These are phyloP conservation scores for Casaregolazyma lundiana DNA, from an alignment of 1,139 yeast genomes.

Conservation along the genomic window DNA sequence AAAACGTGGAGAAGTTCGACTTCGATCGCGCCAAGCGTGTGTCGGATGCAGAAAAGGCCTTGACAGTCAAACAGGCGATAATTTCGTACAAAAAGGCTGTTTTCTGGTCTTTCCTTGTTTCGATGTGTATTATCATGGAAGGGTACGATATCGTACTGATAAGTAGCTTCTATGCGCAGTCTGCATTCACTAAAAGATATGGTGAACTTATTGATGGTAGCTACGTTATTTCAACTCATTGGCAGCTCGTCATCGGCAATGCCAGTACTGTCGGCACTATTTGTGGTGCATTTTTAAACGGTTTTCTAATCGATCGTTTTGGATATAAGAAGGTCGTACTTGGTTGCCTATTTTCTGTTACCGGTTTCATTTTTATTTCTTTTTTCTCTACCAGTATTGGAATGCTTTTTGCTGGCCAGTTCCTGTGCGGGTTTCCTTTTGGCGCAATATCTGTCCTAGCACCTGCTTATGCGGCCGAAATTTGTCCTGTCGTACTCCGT, in stretches of 20 bases:
- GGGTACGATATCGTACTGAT: conserved; percentile 43
- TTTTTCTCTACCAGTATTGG: conserved; percentile 39
- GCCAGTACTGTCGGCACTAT: conserved; percentile 35
- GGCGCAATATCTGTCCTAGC: conserved; percentile 43
- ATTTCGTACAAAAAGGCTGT: conserved; percentile 36
- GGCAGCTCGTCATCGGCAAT: conserved; percentile 42
- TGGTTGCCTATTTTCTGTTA: conserved; percentile 30
- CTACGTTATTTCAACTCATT: conserved; percentile 38
- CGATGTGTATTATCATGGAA: conserved; percentile 43
- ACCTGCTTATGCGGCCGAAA: conserved; percentile 42
- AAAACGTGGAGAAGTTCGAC: too few relatives aligned
- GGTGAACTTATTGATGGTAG: conserved; percentile 34
- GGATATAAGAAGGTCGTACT: conserved; percentile 43
- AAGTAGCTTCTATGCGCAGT: conserved; percentile 39
- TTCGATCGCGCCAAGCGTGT: too few relatives aligned
- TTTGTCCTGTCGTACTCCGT: conserved; percentile 42
- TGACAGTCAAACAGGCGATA: conserved; percentile 43
- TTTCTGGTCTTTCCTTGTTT: conserved; percentile 41
- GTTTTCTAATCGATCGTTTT: conserved; percentile 37
- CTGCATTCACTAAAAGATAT: conserved; percentile 37
- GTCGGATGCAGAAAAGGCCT: too few relatives aligned
- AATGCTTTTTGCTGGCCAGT: conserved; percentile 39
- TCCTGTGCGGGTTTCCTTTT: conserved; percentile 43
- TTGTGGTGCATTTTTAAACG: conserved; percentile 39
- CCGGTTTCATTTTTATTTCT: conserved; percentile 38